Evolutionary conservation across 768 basidiomycete genomes (phyloP).

Genomic region (Pleurotus pulmonarius): DNA sequence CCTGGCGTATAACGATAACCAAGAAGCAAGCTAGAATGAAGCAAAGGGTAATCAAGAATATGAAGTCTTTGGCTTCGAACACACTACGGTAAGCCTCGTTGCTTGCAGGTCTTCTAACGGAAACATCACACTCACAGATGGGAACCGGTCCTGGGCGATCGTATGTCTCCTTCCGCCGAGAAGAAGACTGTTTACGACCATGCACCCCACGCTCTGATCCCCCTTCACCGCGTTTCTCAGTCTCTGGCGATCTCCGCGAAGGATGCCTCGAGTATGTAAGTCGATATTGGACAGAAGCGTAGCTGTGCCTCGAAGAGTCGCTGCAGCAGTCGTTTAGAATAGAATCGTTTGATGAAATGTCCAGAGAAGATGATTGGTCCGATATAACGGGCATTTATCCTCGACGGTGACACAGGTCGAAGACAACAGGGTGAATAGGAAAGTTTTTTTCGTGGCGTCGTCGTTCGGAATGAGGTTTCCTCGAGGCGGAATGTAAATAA

Average conservation of each 20-base stretch:
- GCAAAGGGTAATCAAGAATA: slow-evolving; percentile 2
- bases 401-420: too few species aligned
- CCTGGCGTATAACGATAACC: neutral
- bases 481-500: too few species aligned
- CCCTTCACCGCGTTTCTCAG: neutral
- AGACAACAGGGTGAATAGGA: too few species aligned
- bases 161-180: slow-evolving; percentile 3
- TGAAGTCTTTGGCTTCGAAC: slow-evolving; percentile 4
- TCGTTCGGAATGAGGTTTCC: too few species aligned
- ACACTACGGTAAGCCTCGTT: neutral
- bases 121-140: neutral
- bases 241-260: neutral
- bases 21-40: slow-evolving; percentile 5
- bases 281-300: slow-evolving; percentile 1
- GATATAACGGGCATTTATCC: neutral
- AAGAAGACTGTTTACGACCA: neutral
- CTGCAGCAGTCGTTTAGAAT: slow-evolving; percentile 7
- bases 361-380: neutral
- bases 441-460: too few species aligned
- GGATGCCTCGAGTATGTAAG: neutral
- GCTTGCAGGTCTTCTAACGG: neutral
- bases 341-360: slow-evolving; percentile 6
- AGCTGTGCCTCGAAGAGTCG: slow-evolving; percentile 1
- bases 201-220: neutral
- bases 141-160: slow-evolving; percentile 1